These are phyloP conservation scores for Neopestalotiopsis rosae DNA, from an alignment of 2,329 filamentous ascomycete species.

Conservation along the genomic window DNA sequence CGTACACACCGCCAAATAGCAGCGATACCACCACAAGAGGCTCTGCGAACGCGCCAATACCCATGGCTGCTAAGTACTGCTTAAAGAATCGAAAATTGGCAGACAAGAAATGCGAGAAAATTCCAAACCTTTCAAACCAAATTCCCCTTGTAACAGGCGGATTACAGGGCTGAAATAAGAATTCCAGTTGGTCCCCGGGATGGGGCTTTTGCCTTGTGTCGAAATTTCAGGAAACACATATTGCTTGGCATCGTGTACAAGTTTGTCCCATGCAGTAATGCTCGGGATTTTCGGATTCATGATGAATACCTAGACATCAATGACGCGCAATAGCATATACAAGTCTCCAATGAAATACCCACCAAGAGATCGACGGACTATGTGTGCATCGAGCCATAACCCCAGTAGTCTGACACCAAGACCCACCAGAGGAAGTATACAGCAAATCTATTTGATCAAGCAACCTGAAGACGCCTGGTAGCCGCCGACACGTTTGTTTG, in stretches of 20 bases:
- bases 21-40: constrained; percentile 48
- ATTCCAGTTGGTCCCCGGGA: not conserved
- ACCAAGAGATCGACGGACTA: not conserved
- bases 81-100: not conserved
- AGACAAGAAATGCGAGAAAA: not conserved
- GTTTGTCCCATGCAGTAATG: not conserved
- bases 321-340: constrained; percentile 10
- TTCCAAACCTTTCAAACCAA: not conserved
- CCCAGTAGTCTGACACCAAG: not conserved
- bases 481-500: not conserved
- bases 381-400: not conserved
- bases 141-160: not conserved
- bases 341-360: constrained; percentile 1
- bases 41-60: constrained; percentile 46
- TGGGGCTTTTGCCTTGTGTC: not conserved
- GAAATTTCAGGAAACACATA: not conserved
- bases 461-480: not conserved
- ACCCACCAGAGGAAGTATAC: not conserved
- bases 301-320: constrained; percentile 6
- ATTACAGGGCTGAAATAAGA: not conserved
- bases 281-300: not conserved
- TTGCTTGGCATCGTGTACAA: not conserved
- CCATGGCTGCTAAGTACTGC: constrained; percentile 33
- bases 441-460: constrained; percentile 4
- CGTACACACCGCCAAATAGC: constrained; percentile 49